Conservation (phyloP, 176 grass and related monocot species). For the Aegilops longissima region DNA sequence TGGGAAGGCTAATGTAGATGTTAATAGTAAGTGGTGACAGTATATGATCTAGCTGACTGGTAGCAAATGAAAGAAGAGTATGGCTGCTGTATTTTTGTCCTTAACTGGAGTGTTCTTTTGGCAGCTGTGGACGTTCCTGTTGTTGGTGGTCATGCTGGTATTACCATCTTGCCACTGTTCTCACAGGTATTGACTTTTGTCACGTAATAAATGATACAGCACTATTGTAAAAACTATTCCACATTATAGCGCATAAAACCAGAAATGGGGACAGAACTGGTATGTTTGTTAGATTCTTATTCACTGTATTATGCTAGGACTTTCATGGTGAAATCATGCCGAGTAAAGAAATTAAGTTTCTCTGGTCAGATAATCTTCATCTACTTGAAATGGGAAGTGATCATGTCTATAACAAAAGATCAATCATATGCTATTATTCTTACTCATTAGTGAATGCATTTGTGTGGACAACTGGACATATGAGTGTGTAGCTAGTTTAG, state of each 20-base stretch:
- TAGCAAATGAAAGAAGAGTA: not conserved
- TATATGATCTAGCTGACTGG: not conserved
- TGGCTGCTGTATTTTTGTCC: not conserved
- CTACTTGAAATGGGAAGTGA: not conserved
- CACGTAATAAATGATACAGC: not conserved
- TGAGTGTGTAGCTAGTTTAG: not conserved
- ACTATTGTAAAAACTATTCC: not conserved
- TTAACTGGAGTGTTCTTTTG: not conserved
- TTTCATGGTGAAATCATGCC: not conserved
- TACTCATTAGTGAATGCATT: not conserved
- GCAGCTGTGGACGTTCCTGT: conserved; percentile 83
- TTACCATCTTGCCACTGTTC: conserved; percentile 85
- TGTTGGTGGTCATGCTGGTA: conserved; percentile 90
- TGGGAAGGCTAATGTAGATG: conserved; percentile 59
- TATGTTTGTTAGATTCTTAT: not conserved
- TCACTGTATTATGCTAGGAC: not conserved
- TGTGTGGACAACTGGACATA: not conserved
- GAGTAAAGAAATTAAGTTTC: not conserved
- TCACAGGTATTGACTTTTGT: conserved; percentile 54
- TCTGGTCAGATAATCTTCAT: not conserved
- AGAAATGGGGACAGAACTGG: not conserved
- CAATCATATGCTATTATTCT: conserved; percentile 9
- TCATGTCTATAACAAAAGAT: not conserved
- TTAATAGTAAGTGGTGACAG: conserved; percentile 32
- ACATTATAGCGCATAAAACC: not conserved